Evolutionary conservation across 192 early-diverging fungal genomes (phyloP).

Genomic region (Linnemannia zychae): DNA sequence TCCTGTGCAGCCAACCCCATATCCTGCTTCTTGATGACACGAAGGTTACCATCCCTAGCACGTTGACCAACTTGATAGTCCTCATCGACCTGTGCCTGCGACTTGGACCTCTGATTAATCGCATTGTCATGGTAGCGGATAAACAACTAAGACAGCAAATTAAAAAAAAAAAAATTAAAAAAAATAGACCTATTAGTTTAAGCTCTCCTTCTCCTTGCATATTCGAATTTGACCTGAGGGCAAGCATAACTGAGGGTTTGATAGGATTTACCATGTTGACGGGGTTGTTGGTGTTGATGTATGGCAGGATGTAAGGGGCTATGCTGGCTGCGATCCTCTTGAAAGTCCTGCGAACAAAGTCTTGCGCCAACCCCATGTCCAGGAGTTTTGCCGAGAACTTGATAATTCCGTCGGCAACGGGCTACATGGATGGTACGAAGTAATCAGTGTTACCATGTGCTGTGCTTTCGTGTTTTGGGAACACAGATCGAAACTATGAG

Average conservation of each 20-base stretch:
- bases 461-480: too few species aligned
- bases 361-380: constrained; percentile 19
- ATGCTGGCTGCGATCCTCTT: constrained; percentile 24
- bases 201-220: too few species aligned
- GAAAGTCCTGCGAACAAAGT: constrained; percentile 20
- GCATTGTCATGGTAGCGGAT: constrained; percentile 40
- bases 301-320: constrained; percentile 42
- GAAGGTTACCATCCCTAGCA: constrained; percentile 30
- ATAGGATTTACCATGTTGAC: constrained; percentile 29
- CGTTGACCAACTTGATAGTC: constrained; percentile 37
- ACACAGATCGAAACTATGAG: too few species aligned
- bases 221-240: too few species aligned
- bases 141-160: constrained; percentile 18
- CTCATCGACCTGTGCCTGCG: constrained; percentile 14
- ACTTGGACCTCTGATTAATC: constrained; percentile 36
- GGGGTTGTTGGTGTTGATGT: constrained; percentile 23
- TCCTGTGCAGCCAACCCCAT: background rate
- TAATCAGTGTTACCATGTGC: background rate
- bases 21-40: constrained; percentile 11
- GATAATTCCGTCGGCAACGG: constrained; percentile 44
- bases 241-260: background rate
- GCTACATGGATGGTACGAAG: background rate
- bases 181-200: background rate
- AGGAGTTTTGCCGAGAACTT: constrained; percentile 29
- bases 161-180: background rate